Conservation (phyloP, 768 basidiomycete genomes). For the Sarcodon aspratus region DNA sequence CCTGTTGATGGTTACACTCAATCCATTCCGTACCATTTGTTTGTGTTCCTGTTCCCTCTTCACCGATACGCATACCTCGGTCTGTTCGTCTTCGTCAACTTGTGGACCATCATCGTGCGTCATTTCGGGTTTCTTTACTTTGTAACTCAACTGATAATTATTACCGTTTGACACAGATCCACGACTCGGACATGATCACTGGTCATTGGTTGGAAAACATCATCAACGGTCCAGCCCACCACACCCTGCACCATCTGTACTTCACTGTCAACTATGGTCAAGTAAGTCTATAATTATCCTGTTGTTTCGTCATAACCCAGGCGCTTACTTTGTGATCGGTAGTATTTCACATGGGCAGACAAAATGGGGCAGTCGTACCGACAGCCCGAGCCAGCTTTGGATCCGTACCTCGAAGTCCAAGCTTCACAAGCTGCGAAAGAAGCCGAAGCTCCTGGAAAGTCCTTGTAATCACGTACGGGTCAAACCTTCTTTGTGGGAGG, state of each 20-base stretch:
- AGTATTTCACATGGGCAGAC: conserved; percentile 98
- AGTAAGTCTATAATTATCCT: conserved; percentile 25
- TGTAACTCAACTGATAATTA: not conserved
- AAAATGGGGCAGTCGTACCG: conserved; percentile 77
- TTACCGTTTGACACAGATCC: conserved; percentile 48
- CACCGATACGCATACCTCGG: conserved; percentile 77
- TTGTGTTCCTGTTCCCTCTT: conserved; percentile 82
- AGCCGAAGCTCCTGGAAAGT: conserved; percentile 14
- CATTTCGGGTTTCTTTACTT: not conserved
- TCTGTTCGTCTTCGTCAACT: conserved; percentile 86
- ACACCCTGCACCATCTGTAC: conserved; percentile 93
- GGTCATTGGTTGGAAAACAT: conserved; percentile 77
- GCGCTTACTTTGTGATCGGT: conserved; percentile 9
- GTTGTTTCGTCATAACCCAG: not conserved
- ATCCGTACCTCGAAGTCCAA: conserved; percentile 72
- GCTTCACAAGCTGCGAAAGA: conserved; percentile 17
- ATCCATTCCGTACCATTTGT: conserved; percentile 91
- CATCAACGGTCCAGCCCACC: conserved; percentile 98
- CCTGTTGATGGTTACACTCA: conserved; percentile 91
- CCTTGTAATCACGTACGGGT: conserved; percentile 4
- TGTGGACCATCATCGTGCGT: conserved; percentile 85
- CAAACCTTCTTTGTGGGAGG: too few relatives aligned
- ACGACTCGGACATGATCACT: conserved; percentile 98
- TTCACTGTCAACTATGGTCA: conserved; percentile 97
- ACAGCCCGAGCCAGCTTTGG: conserved; percentile 71